phyloP scores from a whole-genome alignment of 306 rosid genomes.

The Astragalus glycyphyllos region DNA sequence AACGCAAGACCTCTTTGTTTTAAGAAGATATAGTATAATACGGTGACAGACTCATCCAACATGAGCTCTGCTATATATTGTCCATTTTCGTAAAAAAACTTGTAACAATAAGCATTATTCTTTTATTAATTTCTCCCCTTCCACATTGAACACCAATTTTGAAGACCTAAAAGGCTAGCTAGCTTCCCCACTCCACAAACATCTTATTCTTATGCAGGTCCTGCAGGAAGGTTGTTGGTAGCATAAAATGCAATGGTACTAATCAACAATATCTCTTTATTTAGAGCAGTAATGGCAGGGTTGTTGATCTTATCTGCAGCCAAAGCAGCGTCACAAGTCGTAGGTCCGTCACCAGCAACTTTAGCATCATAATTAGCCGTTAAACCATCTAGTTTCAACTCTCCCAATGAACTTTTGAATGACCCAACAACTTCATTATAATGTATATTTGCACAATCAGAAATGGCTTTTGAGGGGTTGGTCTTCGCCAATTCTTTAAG shows the following conservation, averaged over 20 bases:
- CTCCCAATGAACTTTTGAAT: conserved; percentile 42
- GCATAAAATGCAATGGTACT: conserved; percentile 38
- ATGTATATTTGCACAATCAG: conserved; percentile 13
- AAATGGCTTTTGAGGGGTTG: conserved; percentile 22
- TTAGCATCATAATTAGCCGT: conserved; percentile 47
- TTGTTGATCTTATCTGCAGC: conserved; percentile 3
- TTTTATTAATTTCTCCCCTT: background rate
- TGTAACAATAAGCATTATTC: too few species aligned
- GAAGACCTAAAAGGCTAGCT: background rate
- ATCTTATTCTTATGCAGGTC: background rate
- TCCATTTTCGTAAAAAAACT: too few species aligned
- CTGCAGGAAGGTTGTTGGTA: background rate
- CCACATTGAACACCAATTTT: background rate
- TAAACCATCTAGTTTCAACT: background rate
- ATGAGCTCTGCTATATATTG: too few species aligned
- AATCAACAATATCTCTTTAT: conserved; percentile 21
- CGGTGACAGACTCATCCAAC: too few species aligned
- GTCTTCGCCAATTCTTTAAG: background rate
- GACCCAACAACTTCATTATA: conserved; percentile 40
- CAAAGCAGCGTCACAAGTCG: conserved; percentile 14
- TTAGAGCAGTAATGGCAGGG: conserved; percentile 7
- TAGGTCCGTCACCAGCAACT: conserved; percentile 47
- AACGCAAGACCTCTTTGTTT: too few species aligned
- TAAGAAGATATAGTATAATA: too few species aligned
- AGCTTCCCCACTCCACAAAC: background rate